These are phyloP conservation scores for Miamiensis avidus DNA, from an alignment of 169 alveolate species.

Conservation along the genomic window DNA sequence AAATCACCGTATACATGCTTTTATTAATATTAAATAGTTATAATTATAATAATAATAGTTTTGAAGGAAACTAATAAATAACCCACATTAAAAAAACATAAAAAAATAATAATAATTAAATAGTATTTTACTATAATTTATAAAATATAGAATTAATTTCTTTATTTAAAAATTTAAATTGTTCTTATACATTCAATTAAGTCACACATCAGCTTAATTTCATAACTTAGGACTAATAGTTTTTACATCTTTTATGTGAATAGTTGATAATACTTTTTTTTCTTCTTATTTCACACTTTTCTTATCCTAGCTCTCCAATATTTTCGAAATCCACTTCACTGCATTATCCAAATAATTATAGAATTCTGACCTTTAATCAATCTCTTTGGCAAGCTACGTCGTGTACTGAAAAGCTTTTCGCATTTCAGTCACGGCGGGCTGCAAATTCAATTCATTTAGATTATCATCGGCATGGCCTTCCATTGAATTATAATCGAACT, in stretches of 20 bases:
- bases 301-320: neutral
- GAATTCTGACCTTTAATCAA: too few species aligned
- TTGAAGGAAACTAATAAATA: too few species aligned
- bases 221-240: neutral
- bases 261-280: neutral
- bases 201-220: neutral
- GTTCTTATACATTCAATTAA: too few species aligned
- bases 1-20: too few species aligned
- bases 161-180: too few species aligned
- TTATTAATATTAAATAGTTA: too few species aligned
- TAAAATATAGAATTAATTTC: too few species aligned
- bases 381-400: too few species aligned
- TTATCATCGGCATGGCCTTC: neutral
- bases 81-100: too few species aligned
- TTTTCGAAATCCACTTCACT: neutral
- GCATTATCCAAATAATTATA: neutral
- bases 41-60: too few species aligned
- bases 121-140: too few species aligned
- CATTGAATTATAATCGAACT: neutral
- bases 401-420: neutral
- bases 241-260: neutral
- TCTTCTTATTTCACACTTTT: neutral
- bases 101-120: too few species aligned
- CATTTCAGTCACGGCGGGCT: neutral
- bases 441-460: neutral